A percentile compares a stretch with the other conserved stretches of the same genome.
Evolutionary conservation across 768 basidiomycete species (phyloP).

Genomic region (Lepiota brunneoincarnata): DNA sequence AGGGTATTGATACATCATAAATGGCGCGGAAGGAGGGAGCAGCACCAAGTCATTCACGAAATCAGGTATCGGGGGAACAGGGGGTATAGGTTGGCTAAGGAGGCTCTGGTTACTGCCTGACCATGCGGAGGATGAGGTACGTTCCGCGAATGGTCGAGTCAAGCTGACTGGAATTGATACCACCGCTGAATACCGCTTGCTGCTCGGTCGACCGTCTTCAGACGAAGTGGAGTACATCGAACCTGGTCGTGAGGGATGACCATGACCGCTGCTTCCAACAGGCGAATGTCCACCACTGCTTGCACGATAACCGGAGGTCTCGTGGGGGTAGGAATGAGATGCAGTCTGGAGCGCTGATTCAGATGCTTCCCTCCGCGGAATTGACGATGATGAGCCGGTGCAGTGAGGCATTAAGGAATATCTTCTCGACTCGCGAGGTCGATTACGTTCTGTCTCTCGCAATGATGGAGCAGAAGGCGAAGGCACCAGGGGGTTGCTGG

Average conservation of each 20-base stretch:
- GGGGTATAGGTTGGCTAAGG: slow-evolving; percentile 37
- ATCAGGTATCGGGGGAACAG: slow-evolving; percentile 40
- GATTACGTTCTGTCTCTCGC: slow-evolving; percentile 42
- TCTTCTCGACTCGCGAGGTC: slow-evolving; percentile 32
- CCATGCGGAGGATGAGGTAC: slow-evolving; percentile 35
- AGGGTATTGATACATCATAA: slow-evolving; percentile 67
- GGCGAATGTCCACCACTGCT: slow-evolving; percentile 15
- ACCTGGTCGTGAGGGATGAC: slow-evolving; percentile 44
- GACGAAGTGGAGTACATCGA: slow-evolving; percentile 59
- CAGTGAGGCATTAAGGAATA: slow-evolving; percentile 34
- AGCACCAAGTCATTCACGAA: slow-evolving; percentile 63
- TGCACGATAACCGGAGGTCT: slow-evolving; percentile 5
- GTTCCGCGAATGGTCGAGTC: slow-evolving; percentile 23
- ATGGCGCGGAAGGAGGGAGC: slow-evolving; percentile 70
- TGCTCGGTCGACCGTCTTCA: slow-evolving; percentile 47
- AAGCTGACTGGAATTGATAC: slow-evolving; percentile 16
- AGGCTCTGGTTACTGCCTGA: slow-evolving; percentile 36
- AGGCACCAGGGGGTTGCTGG: slow-evolving; percentile 24
- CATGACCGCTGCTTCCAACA: slow-evolving; percentile 21
- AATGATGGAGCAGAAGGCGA: slow-evolving; percentile 38
- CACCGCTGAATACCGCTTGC: slow-evolving; percentile 39
- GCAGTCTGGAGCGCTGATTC: slow-evolving; percentile 35
- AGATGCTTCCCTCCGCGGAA: slow-evolving; percentile 44
- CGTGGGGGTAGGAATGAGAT: slow-evolving; percentile 23
- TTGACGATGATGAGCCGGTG: slow-evolving; percentile 30